phyloP scores from a whole-genome alignment of 1,284 basidiomycete species.

The Paramarasmius palmivorus region DNA sequence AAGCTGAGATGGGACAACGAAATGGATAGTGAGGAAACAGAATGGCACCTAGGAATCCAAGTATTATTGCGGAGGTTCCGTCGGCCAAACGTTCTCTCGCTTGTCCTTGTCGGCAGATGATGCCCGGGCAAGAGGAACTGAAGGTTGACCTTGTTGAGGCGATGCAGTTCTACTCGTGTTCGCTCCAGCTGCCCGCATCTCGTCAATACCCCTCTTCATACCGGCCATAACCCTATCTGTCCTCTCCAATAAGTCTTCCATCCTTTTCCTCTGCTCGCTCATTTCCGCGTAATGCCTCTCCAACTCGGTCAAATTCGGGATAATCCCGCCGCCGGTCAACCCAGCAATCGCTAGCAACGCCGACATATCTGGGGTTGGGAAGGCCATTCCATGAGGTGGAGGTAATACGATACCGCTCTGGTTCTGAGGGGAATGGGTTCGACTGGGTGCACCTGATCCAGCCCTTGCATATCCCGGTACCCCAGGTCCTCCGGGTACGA shows the following conservation, averaged over 20 bases:
- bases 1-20: not conserved
- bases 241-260: slow-evolving; percentile 70
- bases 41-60: not conserved
- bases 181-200: slow-evolving; percentile 37
- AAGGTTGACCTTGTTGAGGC: slow-evolving; percentile 11
- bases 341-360: slow-evolving; percentile 29
- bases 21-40: not conserved
- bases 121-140: slow-evolving; percentile 18
- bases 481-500: not conserved
- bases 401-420: slow-evolving; percentile 33
- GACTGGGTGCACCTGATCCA: slow-evolving; percentile 60
- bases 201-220: slow-evolving; percentile 71
- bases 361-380: slow-evolving; percentile 20
- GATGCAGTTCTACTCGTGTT: slow-evolving; percentile 2
- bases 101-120: slow-evolving; percentile 14
- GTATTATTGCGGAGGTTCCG: slow-evolving; percentile 9
- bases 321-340: slow-evolving; percentile 25
- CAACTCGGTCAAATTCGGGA: slow-evolving; percentile 61
- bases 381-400: slow-evolving; percentile 36
- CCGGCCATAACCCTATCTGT: slow-evolving; percentile 73
- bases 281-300: slow-evolving; percentile 70
- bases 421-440: slow-evolving; percentile 62
- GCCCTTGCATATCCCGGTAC: slow-evolving; percentile 56
- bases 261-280: slow-evolving; percentile 54
- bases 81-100: slow-evolving; percentile 19